Base-by-base conservation (phyloP, 768 basidiomycete genomes). In the Strobilomyces echinocephalus region DNA sequence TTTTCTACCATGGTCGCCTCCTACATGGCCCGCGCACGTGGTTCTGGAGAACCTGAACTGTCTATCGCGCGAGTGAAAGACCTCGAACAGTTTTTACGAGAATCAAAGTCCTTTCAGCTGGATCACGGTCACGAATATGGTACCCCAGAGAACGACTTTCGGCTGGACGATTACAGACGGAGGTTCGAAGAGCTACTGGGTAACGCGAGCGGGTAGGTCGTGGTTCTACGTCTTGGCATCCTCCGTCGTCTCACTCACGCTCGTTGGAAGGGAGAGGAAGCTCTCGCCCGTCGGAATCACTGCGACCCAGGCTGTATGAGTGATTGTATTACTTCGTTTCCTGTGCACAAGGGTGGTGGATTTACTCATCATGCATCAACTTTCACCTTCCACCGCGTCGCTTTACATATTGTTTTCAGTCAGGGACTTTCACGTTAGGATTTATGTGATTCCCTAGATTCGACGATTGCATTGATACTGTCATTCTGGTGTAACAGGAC, bases 41-140 rank as follows among this genome's bases (percentile, higher is more conserved):
- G 86, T 11, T 82, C 85, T 0, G 79, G 79, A 35, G 87, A 89
- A 59, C 88, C 88, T 2, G 84, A 88, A 55, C 48, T 76, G n/a
- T 85, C 84, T 0, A 72, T 75, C 30, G 64, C 71, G 4, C 78
- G 80, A 11, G 74, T 73, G 5, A 81, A 83, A 56, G 83, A 84
- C 53, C 73, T 89, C 2, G 82, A 87, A 21, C 77, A 82, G 20
- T 90, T 82, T 58, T 70, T 88, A 24, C 82, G 87, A 26, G 83
- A 87, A 57, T 74, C 75, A 35, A 62, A 75, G 41, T 79, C 80
- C 3, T 85, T 84, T 58, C 60, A 74, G 47, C 70, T 86, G 62
- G 87, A 88, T 58, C 64, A 77, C 49, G 86, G 79, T 0, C 75
- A 79, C 49, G 58, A 63, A 40, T 61, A 60, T 21, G 38, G 45